Percentiles rank a stretch among this genome's conserved stretches.
These are phyloP conservation scores for Bretziella fagacearum DNA, from an alignment of 2,329 filamentous ascomycete species.

Conservation along the genomic window DNA sequence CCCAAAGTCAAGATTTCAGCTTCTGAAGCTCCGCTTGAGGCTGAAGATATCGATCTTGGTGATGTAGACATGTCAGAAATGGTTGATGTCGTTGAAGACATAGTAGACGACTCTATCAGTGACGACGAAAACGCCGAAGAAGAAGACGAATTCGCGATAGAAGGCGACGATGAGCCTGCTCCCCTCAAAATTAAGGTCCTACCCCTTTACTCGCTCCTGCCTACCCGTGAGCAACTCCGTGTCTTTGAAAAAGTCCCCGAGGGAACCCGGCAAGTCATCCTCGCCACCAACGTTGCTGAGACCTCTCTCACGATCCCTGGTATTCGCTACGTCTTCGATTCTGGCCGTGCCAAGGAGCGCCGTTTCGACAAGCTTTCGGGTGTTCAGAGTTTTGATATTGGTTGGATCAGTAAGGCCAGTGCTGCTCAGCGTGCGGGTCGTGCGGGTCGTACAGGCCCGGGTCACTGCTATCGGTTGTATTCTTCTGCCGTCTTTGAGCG, in stretches of 20 bases:
- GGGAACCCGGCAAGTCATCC: constrained; percentile 65
- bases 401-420: constrained; percentile 95
- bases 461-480: constrained; percentile 89
- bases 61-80: constrained; percentile 37
- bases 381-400: constrained; percentile 87
- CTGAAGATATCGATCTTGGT: constrained; percentile 75
- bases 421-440: constrained; percentile 82
- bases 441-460: constrained; percentile 86
- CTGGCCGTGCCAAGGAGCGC: constrained; percentile 80
- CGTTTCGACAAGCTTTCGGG: constrained; percentile 76
- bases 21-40: constrained; percentile 61
- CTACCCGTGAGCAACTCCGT: constrained; percentile 74
- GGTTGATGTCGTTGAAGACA: constrained; percentile 35
- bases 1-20: constrained; percentile 60
- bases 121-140: constrained; percentile 40
- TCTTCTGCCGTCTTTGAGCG: constrained; percentile 87
- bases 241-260: constrained; percentile 79
- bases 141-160: constrained; percentile 50
- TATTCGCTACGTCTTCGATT: constrained; percentile 90
- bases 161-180: constrained; percentile 37
- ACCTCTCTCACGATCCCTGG: constrained; percentile 94
- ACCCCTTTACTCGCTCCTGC: constrained; percentile 84
- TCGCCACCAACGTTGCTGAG: constrained; percentile 93
- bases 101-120: constrained; percentile 40
- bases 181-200: constrained; percentile 68